phyloP scores from a whole-genome alignment of 768 basidiomycete species.

The Auricularia sp. region DNA sequence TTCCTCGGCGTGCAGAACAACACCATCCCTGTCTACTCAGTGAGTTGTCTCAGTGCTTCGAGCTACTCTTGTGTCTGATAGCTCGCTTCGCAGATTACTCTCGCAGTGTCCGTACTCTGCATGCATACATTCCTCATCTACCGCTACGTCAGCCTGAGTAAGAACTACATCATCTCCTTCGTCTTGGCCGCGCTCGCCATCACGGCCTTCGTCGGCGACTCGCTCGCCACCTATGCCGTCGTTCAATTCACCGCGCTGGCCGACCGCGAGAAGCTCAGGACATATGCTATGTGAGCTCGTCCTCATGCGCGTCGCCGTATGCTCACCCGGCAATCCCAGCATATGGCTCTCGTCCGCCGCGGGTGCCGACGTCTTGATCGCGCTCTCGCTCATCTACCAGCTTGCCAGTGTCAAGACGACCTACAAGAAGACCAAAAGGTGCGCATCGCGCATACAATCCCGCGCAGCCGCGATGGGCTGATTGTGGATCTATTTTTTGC shows the following conservation, averaged over 20 bases:
- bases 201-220: background rate
- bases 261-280: background rate
- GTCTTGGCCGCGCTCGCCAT: background rate
- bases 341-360: background rate
- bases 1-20: background rate
- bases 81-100: background rate
- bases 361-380: background rate
- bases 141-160: background rate
- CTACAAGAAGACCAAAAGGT: background rate
- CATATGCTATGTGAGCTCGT: background rate
- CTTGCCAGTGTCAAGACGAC: background rate
- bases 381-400: background rate
- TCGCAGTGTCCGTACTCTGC: background rate
- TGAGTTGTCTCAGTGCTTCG: background rate
- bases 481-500: background rate
- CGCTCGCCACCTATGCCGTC: background rate
- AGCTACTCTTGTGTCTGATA: background rate
- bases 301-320: background rate
- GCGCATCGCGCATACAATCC: background rate
- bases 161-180: background rate
- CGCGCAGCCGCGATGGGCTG: background rate
- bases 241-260: background rate
- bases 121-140: background rate
- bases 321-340: background rate
- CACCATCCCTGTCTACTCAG: background rate